Percentiles rank a stretch among this genome's conserved stretches.
phyloP scores from a whole-genome alignment of 768 basidiomycete species.

The Lanmaoa rubissima region DNA sequence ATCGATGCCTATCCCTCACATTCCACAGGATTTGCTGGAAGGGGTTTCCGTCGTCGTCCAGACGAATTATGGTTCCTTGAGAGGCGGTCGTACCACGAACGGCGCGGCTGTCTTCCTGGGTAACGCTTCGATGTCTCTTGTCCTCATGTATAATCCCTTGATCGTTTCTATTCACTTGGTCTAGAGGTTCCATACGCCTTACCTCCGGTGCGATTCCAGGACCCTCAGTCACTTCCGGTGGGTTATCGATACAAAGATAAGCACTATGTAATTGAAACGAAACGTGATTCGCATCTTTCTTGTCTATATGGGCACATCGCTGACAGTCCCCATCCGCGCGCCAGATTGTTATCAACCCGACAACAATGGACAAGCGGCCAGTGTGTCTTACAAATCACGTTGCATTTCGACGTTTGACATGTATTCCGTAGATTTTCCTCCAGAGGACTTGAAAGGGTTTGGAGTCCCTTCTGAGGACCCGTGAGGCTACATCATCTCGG shows the following conservation, averaged over 20 bases:
- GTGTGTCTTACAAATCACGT: conserved; percentile 25
- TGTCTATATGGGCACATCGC: background rate
- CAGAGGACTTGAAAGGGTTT: conserved; percentile 59
- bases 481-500: conserved; percentile 31
- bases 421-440: conserved; percentile 38
- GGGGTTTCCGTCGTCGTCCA: conserved; percentile 30
- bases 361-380: conserved; percentile 59
- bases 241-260: conserved; percentile 56
- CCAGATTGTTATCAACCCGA: conserved; percentile 59
- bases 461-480: conserved; percentile 70
- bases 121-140: conserved; percentile 17
- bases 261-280: conserved; percentile 57
- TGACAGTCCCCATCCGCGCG: background rate
- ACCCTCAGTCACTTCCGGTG: conserved; percentile 55
- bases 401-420: background rate
- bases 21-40: conserved; percentile 8
- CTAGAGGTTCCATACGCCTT: conserved; percentile 72
- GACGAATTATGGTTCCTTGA: conserved; percentile 57
- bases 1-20: conserved; percentile 8
- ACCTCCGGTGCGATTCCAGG: conserved; percentile 62
- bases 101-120: conserved; percentile 65
- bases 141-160: background rate
- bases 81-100: conserved; percentile 58
- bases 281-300: conserved; percentile 39
- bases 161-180: background rate